These are phyloP conservation scores for Tetrahymena malaccensis DNA, from an alignment of 73 alveolate genomes.

Conservation along the genomic window DNA sequence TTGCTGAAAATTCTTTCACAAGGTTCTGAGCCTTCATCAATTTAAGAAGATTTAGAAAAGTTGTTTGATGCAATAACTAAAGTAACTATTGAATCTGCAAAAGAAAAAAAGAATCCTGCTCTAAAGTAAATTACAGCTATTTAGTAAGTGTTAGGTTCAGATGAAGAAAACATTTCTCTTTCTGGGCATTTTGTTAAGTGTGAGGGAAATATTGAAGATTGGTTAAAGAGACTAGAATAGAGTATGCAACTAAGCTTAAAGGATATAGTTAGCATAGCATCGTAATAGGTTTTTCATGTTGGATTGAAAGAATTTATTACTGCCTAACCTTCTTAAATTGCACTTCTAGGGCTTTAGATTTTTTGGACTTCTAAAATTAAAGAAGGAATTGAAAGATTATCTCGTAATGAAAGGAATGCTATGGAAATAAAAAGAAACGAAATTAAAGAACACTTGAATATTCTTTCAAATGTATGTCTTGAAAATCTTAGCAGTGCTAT, in stretches of 20 bases:
- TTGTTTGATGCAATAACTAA: constrained; percentile 98
- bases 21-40: constrained; percentile 93
- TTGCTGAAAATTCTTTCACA: constrained; percentile 96
- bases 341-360: constrained; percentile 80
- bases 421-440: constrained; percentile 70
- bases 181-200: constrained; percentile 92
- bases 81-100: constrained; percentile 89
- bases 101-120: constrained; percentile 77
- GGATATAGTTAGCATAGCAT: constrained; percentile 52
- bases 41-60: constrained; percentile 95
- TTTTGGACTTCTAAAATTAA: constrained; percentile 86
- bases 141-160: constrained; percentile 71
- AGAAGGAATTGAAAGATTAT: constrained; percentile 75
- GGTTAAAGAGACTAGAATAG: constrained; percentile 95
- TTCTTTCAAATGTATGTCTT: constrained; percentile 73
- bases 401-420: constrained; percentile 57
- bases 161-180: constrained; percentile 85
- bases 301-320: constrained; percentile 60
- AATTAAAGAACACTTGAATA: constrained; percentile 68
- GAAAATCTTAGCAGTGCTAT: constrained; percentile 57
- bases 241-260: constrained; percentile 77
- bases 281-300: constrained; percentile 57
- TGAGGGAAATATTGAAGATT: constrained; percentile 99
- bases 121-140: constrained; percentile 61
- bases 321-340: constrained; percentile 60